Evolutionary conservation across 2,329 filamentous ascomycete species (phyloP).

Genomic region (Fusarium compactum): DNA sequence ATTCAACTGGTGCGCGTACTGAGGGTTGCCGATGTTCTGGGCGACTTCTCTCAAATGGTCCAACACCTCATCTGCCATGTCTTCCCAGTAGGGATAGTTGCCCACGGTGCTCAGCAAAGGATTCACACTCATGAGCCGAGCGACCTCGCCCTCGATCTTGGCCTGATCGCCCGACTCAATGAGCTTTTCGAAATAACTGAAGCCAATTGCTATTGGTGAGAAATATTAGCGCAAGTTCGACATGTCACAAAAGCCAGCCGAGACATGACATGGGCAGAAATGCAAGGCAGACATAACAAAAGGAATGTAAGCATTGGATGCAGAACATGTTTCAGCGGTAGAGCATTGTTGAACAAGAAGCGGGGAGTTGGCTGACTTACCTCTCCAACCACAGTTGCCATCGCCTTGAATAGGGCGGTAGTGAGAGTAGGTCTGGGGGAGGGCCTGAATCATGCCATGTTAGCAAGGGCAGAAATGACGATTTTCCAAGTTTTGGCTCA

Average conservation of each 20-base stretch:
- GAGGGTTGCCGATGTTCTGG: constrained; percentile 69
- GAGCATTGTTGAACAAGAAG: constrained; percentile 13
- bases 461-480: constrained; percentile 22
- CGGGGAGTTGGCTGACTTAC: constrained; percentile 65
- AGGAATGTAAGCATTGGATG: constrained; percentile 13
- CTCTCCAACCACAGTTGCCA: constrained; percentile 98
- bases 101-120: constrained; percentile 78
- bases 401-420: constrained; percentile 91
- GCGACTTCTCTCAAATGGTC: constrained; percentile 74
- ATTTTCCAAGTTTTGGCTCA: constrained; percentile 7
- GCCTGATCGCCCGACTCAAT: constrained; percentile 73
- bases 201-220: constrained; percentile 78
- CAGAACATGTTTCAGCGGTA: constrained; percentile 15
- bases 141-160: constrained; percentile 76
- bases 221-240: constrained; percentile 28
- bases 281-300: constrained; percentile 18
- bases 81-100: constrained; percentile 78
- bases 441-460: constrained; percentile 64
- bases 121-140: constrained; percentile 78
- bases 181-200: constrained; percentile 91
- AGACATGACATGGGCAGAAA: constrained; percentile 40
- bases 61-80: constrained; percentile 83
- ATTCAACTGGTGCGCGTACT: constrained; percentile 66
- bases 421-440: constrained; percentile 86
- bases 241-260: constrained; percentile 15